These are phyloP conservation scores for Piper betle DNA, from an alignment of 164 flowering plant genomes.

Conservation along the genomic window DNA sequence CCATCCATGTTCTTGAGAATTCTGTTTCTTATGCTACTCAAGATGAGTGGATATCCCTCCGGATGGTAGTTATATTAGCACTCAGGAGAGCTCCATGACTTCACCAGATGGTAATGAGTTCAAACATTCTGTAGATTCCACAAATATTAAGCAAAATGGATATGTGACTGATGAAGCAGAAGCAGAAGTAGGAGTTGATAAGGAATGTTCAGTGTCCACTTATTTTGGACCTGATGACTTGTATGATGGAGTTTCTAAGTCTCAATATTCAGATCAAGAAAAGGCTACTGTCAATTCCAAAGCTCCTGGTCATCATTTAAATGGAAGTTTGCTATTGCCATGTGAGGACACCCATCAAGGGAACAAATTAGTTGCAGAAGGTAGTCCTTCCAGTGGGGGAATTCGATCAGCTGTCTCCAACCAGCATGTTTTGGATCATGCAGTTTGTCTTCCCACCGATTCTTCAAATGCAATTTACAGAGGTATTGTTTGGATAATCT, in stretches of 20 bases:
- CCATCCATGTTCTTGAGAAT: constrained; percentile 18
- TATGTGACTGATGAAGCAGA: constrained; percentile 10
- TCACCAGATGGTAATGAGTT: constrained; percentile 32
- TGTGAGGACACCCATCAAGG: not conserved
- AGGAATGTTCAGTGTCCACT: constrained; percentile 13
- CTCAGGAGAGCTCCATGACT: constrained; percentile 31
- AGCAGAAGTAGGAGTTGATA: constrained; percentile 12
- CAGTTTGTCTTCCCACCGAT: constrained; percentile 22
- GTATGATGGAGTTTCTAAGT: constrained; percentile 12
- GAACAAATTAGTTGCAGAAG: not conserved
- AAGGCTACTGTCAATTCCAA: constrained; percentile 8
- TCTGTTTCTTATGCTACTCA: constrained; percentile 26
- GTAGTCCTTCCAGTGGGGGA: constrained; percentile 6
- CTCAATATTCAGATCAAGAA: constrained; percentile 15
- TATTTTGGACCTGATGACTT: constrained; percentile 16
- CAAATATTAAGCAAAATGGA: constrained; percentile 14
- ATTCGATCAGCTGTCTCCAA: constrained; percentile 21
- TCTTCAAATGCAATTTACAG: constrained; percentile 20
- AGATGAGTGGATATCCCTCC: constrained; percentile 91
- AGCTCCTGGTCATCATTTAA: not conserved
- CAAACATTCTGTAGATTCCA: constrained; percentile 21
- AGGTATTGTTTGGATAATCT: constrained; percentile 34
- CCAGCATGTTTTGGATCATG: constrained; percentile 23
- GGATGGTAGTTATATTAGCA: constrained; percentile 48
- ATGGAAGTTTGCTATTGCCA: not conserved